These are phyloP conservation scores for Kickxella alabastrina DNA, from an alignment of 192 early-diverging fungal species.

Conservation along the genomic window DNA sequence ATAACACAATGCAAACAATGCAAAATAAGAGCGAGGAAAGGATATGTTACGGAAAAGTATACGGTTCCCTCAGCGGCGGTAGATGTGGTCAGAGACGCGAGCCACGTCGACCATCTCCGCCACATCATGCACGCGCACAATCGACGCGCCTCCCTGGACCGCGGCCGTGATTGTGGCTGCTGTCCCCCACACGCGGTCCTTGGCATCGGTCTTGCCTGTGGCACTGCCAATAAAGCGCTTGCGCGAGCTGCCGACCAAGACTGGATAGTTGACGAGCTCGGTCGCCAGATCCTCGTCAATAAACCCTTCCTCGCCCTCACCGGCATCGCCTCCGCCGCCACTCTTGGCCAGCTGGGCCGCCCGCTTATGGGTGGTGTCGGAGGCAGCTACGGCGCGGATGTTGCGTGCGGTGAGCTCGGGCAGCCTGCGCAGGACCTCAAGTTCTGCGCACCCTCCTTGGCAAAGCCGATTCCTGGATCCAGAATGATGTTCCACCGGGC, in stretches of 20 bases:
- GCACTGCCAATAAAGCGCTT: slow-evolving; percentile 89
- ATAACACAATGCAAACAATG: too few species aligned
- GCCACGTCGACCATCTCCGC: slow-evolving; percentile 88
- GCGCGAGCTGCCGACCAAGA: slow-evolving; percentile 85
- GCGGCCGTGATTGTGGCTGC: slow-evolving; percentile 83
- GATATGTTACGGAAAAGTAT: neutral
- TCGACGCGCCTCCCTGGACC: slow-evolving; percentile 73
- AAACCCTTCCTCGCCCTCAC: slow-evolving; percentile 32
- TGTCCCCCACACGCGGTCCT: slow-evolving; percentile 79
- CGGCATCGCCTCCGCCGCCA: neutral
- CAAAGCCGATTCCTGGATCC: slow-evolving; percentile 97
- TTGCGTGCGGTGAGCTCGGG: slow-evolving; percentile 46
- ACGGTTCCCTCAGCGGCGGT: slow-evolving; percentile 10
- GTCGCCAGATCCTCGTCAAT: slow-evolving; percentile 45
- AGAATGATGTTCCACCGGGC: slow-evolving; percentile 95
- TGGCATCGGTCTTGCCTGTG: slow-evolving; percentile 61
- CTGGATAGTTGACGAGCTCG: slow-evolving; percentile 59
- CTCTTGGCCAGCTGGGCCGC: neutral
- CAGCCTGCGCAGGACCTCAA: slow-evolving; percentile 75
- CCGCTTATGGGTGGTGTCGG: slow-evolving; percentile 7
- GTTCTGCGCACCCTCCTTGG: slow-evolving; percentile 84
- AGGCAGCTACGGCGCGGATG: slow-evolving; percentile 18
- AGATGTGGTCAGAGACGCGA: slow-evolving; percentile 74
- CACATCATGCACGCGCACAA: slow-evolving; percentile 94
- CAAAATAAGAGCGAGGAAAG: neutral